These are phyloP conservation scores for Mycena latifolia DNA, from an alignment of 768 basidiomycete genomes.

Conservation along the genomic window DNA sequence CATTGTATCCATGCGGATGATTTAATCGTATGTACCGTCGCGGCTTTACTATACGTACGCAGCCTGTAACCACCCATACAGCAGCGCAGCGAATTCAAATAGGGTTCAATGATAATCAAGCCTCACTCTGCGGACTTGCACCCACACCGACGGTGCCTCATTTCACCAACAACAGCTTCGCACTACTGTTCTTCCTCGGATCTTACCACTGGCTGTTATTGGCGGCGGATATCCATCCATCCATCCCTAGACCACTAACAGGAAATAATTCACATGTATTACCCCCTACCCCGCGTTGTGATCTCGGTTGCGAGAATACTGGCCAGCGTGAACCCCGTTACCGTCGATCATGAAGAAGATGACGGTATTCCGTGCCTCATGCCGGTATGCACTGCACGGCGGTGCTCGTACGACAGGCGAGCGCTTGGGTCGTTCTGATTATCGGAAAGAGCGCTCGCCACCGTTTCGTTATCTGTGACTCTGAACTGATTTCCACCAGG, in stretches of 20 bases:
- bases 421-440: conserved; percentile 3
- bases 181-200: not conserved
- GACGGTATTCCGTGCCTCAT: conserved; percentile 2
- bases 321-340: not conserved
- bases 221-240: conserved; percentile 10
- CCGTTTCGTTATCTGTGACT: conserved; percentile 5
- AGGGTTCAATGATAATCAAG: not conserved
- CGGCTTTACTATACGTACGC: no score
- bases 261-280: conserved; percentile 8
- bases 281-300: not conserved
- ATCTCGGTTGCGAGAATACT: not conserved
- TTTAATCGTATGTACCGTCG: not conserved
- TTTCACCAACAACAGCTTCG: conserved; percentile 4
- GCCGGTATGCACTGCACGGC: not conserved
- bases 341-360: conserved; percentile 8
- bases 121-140: not conserved
- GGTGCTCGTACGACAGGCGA: not conserved
- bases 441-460: not conserved
- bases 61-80: conserved; percentile 12
- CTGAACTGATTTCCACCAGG: not conserved
- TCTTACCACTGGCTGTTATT: not conserved
- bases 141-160: not conserved
- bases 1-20: no score
- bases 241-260: not conserved
- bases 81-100: conserved; percentile 19